phyloP scores from a whole-genome alignment of 805 yeast species.

The Wickerhamiella parazyma region DNA sequence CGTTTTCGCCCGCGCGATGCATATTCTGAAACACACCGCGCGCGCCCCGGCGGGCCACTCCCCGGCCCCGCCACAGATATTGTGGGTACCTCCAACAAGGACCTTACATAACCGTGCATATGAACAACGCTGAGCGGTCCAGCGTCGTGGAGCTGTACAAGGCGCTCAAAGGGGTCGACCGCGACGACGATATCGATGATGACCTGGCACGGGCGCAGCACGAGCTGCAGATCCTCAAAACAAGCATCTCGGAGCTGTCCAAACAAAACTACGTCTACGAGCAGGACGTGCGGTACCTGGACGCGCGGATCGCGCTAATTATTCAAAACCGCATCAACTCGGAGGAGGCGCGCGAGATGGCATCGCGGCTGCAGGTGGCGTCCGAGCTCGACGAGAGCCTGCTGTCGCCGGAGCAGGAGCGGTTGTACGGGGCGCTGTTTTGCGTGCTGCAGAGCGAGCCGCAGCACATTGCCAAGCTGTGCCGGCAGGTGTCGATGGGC shows the following conservation, averaged over 20 bases:
- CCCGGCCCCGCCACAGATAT: too few species aligned
- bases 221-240: constrained; percentile 24
- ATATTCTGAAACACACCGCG: too few species aligned
- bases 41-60: too few species aligned
- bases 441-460: constrained; percentile 29
- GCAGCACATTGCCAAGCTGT: constrained; percentile 25
- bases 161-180: constrained; percentile 26
- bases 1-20: too few species aligned
- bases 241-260: constrained; percentile 26
- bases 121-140: constrained; percentile 20
- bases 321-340: constrained; percentile 28
- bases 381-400: constrained; percentile 13
- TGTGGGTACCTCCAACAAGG: too few species aligned
- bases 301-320: constrained; percentile 28
- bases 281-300: constrained; percentile 28
- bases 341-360: constrained; percentile 27
- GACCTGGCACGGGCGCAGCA: constrained; percentile 25
- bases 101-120: background rate
- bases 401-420: constrained; percentile 14
- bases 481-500: constrained; percentile 23
- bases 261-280: constrained; percentile 28
- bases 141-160: constrained; percentile 26
- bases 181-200: constrained; percentile 26
- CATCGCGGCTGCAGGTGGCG: constrained; percentile 20
- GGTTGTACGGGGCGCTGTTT: constrained; percentile 25